These are phyloP conservation scores for Orbilia brochopaga DNA, from an alignment of 2,329 filamentous ascomycete genomes.

Conservation along the genomic window DNA sequence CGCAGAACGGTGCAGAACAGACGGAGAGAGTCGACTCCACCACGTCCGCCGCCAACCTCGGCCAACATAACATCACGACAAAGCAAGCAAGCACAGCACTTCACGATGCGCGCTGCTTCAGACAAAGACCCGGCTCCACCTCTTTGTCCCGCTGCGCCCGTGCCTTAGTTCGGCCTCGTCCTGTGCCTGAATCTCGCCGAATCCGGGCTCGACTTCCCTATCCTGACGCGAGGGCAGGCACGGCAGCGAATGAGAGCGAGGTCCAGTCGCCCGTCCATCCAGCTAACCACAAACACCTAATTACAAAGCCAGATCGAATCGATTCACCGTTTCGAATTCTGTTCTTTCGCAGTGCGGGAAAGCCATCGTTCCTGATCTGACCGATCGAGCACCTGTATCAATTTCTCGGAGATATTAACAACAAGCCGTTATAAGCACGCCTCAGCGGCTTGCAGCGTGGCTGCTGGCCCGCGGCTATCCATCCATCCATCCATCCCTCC, in stretches of 20 bases:
- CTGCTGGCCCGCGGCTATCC: too few species aligned
- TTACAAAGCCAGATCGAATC: not conserved
- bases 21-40: too few species aligned
- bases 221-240: not conserved
- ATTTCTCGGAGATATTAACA: constrained; percentile 2
- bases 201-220: constrained; percentile 6
- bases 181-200: constrained; percentile 10
- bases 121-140: constrained; percentile 8
- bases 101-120: not conserved
- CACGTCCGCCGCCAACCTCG: not conserved
- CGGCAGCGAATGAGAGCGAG: not conserved
- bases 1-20: too few species aligned
- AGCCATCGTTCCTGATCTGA: too few species aligned
- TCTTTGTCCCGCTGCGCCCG: constrained; percentile 23
- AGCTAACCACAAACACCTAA: not conserved
- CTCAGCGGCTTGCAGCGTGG: not conserved
- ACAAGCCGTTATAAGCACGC: not conserved
- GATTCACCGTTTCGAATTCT: too few species aligned
- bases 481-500: too few species aligned
- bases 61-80: not conserved
- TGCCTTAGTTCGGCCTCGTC: constrained; percentile 7
- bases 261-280: not conserved
- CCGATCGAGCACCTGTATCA: not conserved
- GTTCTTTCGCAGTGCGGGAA: too few species aligned
- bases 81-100: not conserved